A percentile compares a stretch with the other conserved stretches of the same genome.
Conservation (phyloP, 2,329 filamentous ascomycete species). For the Eurotiales sp. region DNA sequence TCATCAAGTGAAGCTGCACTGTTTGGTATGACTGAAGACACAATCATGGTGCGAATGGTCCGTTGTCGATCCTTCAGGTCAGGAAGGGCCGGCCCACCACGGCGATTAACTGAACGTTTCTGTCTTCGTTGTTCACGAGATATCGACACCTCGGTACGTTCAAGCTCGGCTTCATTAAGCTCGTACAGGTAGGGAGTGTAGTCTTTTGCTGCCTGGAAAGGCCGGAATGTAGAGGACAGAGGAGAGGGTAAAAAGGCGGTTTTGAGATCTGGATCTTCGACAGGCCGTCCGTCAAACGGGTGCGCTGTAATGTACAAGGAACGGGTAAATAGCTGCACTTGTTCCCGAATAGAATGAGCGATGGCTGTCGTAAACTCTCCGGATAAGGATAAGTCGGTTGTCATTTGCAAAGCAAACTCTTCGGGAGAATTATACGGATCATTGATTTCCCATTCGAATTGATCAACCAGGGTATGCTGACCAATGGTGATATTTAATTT, state of each 20-base stretch:
- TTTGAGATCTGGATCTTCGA: constrained; percentile 87
- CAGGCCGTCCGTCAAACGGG: constrained; percentile 86
- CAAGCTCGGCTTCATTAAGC: constrained; percentile 82
- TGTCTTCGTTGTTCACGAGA: constrained; percentile 90
- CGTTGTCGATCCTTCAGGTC: constrained; percentile 93
- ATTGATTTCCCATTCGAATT: constrained; percentile 99
- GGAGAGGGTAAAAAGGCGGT: constrained; percentile 83
- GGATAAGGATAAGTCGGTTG: constrained; percentile 80
- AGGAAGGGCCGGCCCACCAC: constrained; percentile 88
- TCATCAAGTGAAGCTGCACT: constrained; percentile 76
- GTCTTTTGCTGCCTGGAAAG: constrained; percentile 89
- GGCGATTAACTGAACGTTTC: constrained; percentile 90
- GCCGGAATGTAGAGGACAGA: constrained; percentile 76
- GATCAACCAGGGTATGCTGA: constrained; percentile 86
- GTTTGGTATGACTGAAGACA: constrained; percentile 88
- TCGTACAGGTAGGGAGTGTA: constrained; percentile 93
- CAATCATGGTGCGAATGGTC: constrained; percentile 86
- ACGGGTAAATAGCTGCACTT: constrained; percentile 88
- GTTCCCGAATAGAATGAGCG: constrained; percentile 94
- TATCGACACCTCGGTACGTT: constrained; percentile 87
- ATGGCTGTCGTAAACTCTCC: constrained; percentile 98
- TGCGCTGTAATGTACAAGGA: constrained; percentile 91
- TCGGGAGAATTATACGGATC: constrained; percentile 91
- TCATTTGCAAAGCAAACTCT: constrained; percentile 87
- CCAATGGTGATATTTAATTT: constrained; percentile 98